These are phyloP conservation scores for Scedosporium aurantiacum DNA, from an alignment of 2,329 filamentous ascomycete species.

Conservation along the genomic window DNA sequence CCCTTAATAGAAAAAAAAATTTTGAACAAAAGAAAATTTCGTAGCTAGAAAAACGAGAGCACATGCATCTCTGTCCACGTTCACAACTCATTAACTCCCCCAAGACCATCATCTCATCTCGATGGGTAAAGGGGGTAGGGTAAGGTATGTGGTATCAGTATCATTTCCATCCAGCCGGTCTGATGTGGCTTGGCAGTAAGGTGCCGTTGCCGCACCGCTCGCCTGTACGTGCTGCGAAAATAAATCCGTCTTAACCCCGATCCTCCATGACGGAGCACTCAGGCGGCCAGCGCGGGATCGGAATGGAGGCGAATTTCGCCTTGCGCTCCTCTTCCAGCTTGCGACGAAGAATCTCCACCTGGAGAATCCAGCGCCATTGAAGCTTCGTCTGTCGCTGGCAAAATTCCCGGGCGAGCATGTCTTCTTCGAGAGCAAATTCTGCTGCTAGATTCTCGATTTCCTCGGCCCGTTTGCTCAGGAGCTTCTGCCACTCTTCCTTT, in stretches of 20 bases:
- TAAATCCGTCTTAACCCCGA: background rate
- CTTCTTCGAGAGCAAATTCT: constrained; percentile 37
- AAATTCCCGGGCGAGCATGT: constrained; percentile 34
- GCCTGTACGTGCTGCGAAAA: background rate
- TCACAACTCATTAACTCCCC: background rate
- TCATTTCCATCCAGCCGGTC: background rate
- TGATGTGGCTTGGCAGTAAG: background rate
- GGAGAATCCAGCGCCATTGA: constrained; percentile 39
- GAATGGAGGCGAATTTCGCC: constrained; percentile 26
- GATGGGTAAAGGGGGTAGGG: background rate
- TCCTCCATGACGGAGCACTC: background rate
- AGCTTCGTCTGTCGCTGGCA: constrained; percentile 31
- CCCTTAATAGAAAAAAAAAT: background rate
- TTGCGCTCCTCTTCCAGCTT: constrained; percentile 36
- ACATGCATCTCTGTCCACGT: too few relatives aligned
- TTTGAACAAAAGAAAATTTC: too few relatives aligned
- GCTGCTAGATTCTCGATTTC: constrained; percentile 38
- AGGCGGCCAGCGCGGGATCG: background rate
- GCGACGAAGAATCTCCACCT: constrained; percentile 40
- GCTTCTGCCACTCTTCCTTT: constrained; percentile 35
- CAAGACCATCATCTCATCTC: background rate
- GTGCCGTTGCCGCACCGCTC: background rate
- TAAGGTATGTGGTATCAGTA: background rate
- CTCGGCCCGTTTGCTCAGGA: constrained; percentile 32
- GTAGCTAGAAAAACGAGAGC: too few relatives aligned